Evolutionary conservation across 1,284 basidiomycete species (phyloP), one percentile per base, ranked within the genome.

Genomic region (Kwoniella shivajii): DNA sequence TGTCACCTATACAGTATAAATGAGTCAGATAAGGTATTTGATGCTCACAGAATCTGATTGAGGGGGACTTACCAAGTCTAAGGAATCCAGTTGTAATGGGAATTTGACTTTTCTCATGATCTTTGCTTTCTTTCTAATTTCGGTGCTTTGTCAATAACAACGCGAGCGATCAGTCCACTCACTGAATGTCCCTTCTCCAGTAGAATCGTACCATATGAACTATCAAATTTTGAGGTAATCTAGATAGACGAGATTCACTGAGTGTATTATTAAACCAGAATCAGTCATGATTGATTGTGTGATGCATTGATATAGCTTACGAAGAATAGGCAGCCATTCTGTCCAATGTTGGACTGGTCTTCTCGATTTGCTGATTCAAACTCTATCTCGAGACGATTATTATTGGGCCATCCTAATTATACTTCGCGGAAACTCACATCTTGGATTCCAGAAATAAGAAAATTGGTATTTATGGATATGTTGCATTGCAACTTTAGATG

Each of bases 41-140:
- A 11, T 45, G 43, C 6, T 26, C 5, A 9, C n/a, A 41, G n/a
- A 41, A 18, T 16, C 22, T 18, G 7, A 37, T 11, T 24, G 6
- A 30, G 36, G 14, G 4, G 13, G 4, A 60, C 70, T 54, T 29
- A 72, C 84, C 38, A 97, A 82, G 44, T 95, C 92, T 26, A 89
- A 78, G 0, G 88, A 89, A 68, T 99, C 94, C 43, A 94, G 86
- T 67, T 95, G 80, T 30, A 76, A 54, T 2, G 76, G 88, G 78
- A 96, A 98, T 77, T 94, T 96, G 63, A 98, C 94, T 81, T 89
- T 91, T 57, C 93, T 86, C 90, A 94, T 90, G 72, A 94, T 92
- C 79, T 94, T 94, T 1, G 90, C 86, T 71, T 93, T 94, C 80
- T 92, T 93, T 57, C 69, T 68, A 37, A 3, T 22, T 26, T 6